These are phyloP conservation scores for Melampsora larici-populina DNA, from an alignment of 1,284 basidiomycete genomes.

Conservation along the genomic window DNA sequence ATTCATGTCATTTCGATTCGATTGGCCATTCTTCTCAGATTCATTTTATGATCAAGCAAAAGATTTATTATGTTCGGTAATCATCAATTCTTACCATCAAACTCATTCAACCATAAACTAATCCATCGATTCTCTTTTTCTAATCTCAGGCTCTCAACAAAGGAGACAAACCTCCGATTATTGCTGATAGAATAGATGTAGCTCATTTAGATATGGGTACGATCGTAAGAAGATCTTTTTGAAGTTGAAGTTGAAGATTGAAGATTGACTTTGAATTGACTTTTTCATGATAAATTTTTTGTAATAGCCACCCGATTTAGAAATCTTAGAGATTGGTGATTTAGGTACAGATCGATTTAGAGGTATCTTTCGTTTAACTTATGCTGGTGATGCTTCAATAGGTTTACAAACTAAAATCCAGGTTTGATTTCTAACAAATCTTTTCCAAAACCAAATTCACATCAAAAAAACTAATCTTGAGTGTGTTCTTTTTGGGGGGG, in stretches of 20 bases:
- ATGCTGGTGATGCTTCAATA: slow-evolving; percentile 91
- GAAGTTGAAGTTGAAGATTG: too few relatives aligned
- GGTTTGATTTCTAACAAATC: slow-evolving; percentile 63
- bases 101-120: not conserved
- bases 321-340: slow-evolving; percentile 96
- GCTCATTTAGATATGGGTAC: slow-evolving; percentile 98
- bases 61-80: slow-evolving; percentile 73
- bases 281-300: too few relatives aligned
- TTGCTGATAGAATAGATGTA: slow-evolving; percentile 94
- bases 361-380: slow-evolving; percentile 93
- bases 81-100: too few relatives aligned
- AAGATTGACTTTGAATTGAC: too few relatives aligned
- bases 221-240: slow-evolving; percentile 75
- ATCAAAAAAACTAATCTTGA: not conserved
- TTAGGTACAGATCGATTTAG: slow-evolving; percentile 92
- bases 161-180: slow-evolving; percentile 93
- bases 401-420: slow-evolving; percentile 95
- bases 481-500: not conserved
- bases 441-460: not conserved
- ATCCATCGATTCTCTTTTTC: not conserved
- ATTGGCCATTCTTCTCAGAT: slow-evolving; percentile 95
- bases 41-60: slow-evolving; percentile 90
- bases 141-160: slow-evolving; percentile 80
- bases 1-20: slow-evolving; percentile 90
- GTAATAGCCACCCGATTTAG: slow-evolving; percentile 86